Conservation (phyloP, 306 rosid genomes). For the Calophaca sinica region DNA sequence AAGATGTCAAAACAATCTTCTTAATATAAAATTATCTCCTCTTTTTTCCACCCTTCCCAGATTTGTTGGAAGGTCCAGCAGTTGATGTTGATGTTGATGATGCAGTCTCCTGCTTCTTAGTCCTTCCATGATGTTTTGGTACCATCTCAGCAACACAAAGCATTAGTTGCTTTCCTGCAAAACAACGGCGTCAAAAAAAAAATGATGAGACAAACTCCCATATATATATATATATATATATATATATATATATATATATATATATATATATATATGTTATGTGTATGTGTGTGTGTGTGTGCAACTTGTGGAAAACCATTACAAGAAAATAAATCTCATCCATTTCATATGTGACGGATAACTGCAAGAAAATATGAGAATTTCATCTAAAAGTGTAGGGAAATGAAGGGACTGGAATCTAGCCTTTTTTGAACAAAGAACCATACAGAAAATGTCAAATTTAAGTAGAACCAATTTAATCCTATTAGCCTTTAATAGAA, state of each 20-base stretch:
- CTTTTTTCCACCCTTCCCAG: conserved; percentile 82
- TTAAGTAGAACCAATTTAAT: conserved; percentile 1
- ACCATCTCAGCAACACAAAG: conserved; percentile 77
- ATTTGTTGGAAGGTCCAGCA: conserved; percentile 76
- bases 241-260: not conserved
- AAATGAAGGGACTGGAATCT: too few relatives aligned
- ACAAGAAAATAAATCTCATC: not conserved
- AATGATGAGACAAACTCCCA: not conserved
- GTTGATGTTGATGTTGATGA: conserved; percentile 56
- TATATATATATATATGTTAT: not conserved
- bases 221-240: not conserved
- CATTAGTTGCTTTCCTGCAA: conserved; percentile 84
- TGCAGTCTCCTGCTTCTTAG: conserved; percentile 78
- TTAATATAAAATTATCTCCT: conserved; percentile 54
- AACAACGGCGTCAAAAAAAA: not conserved
- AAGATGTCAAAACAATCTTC: conserved; percentile 18
- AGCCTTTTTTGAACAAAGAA: not conserved
- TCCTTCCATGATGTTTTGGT: conserved; percentile 87
- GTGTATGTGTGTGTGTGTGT: too few relatives aligned
- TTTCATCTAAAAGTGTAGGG: not conserved
- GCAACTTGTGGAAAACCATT: not conserved
- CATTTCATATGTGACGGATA: not conserved
- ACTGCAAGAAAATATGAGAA: not conserved
- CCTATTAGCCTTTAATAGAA: not conserved
- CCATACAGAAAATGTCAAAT: not conserved